Conservation (phyloP, 305 asterid genomes). For the Rubia peregrina region DNA sequence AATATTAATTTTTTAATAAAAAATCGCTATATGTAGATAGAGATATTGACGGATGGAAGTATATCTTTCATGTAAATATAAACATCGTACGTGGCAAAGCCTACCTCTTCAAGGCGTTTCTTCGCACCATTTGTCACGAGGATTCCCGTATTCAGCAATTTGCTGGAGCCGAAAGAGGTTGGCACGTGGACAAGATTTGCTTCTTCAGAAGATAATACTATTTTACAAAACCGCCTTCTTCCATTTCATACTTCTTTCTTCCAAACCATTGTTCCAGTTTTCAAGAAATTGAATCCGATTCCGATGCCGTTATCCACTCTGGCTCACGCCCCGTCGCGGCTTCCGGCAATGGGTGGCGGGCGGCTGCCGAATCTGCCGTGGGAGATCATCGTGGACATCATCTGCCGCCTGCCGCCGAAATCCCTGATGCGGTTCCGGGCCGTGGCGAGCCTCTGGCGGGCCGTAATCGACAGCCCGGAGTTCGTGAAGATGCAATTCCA, state of each 20-base stretch:
- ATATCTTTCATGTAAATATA: no score
- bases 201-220: background rate
- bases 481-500: constrained; percentile 48
- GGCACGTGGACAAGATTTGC: constrained; percentile 3
- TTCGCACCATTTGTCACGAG: background rate
- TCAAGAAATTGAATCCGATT: no score
- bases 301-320: background rate
- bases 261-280: background rate
- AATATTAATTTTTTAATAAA: no score
- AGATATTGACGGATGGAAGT: no score
- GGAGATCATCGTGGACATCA: constrained; percentile 47
- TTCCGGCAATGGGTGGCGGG: background rate
- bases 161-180: background rate
- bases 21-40: no score
- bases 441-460: constrained; percentile 47
- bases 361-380: constrained; percentile 33
- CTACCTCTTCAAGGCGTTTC: background rate
- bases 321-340: background rate
- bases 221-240: background rate
- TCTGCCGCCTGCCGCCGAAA: constrained; percentile 53
- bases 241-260: background rate
- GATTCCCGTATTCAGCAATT: background rate
- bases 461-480: constrained; percentile 39
- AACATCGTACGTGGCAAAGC: background rate
- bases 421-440: constrained; percentile 50